Base-by-base conservation (phyloP, 331 rosid species). In the Saraca asoca region DNA sequence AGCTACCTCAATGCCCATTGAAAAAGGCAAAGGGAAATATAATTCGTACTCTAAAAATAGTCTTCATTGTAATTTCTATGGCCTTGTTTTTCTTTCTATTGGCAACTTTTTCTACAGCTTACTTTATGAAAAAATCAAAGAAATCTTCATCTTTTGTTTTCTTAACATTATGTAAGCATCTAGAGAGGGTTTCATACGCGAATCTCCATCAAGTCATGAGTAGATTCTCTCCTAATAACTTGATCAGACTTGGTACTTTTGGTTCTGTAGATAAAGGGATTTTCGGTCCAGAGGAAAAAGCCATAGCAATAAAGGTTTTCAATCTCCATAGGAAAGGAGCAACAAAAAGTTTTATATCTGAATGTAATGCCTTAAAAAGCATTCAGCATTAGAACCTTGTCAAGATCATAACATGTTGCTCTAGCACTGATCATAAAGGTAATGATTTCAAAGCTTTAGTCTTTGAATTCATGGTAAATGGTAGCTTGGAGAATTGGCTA, bases 1-100 rank as follows among this genome's bases (percentile, higher is more conserved):
- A 46, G 69, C 46, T 78, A 8, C 52, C 62, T n/a, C 4, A 17
- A 52, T 72, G 82, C 19, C 5, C 24, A 24, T 24, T 24, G 31
- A 24, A 24, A 24, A 24, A 24, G 31, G 31, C 31, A 24, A 24
- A 24, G 31, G 31, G 2, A 24, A 24, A 24, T 1, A 3, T 1
- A 24, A 24, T 1, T 24, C 31, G 3, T 24, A 24, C 31, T 24
- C 3, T 24, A 24, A 24, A 24, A 3, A 3, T 1, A 24, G 31
- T 24, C 3, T 3, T 24, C 31, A 24, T 24, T 24, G 31, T 24
- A 1, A 24, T 24, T 24, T 24, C 2, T 24, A 1, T 3, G 31
- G 31, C 31, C 31, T 3, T 24, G 31, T 24, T 24, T 24, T 24
- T 24, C 31, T 1, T 24, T 24, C 31, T 24, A 24, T 24, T 24